Percentiles rank a stretch among this genome's conserved stretches.
These are phyloP conservation scores for Stellera chamaejasme DNA, from an alignment of 345 rosid genomes.

Conservation along the genomic window DNA sequence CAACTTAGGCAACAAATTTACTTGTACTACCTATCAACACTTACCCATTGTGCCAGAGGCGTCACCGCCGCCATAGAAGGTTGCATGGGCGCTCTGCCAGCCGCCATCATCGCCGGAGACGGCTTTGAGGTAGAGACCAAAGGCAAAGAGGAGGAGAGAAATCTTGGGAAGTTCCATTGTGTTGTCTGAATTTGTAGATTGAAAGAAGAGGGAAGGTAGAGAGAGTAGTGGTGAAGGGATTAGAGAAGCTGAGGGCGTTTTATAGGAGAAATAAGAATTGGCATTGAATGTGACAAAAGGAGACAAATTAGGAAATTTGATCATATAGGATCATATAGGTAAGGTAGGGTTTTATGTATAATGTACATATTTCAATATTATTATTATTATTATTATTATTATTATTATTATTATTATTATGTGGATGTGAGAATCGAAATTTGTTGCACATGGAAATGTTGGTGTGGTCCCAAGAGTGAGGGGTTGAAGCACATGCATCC, in stretches of 20 bases:
- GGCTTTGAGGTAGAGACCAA: slow-evolving; percentile 25
- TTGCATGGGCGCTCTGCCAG: slow-evolving; percentile 68
- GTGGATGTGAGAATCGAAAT: slow-evolving; percentile 21
- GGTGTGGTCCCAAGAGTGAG: not conserved
- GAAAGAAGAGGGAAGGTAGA: not conserved
- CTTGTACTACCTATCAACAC: slow-evolving; percentile 3
- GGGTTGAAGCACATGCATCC: too few species aligned
- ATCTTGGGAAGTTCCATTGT: slow-evolving; percentile 23
- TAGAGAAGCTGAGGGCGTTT: slow-evolving; percentile 6
- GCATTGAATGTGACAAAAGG: slow-evolving; percentile 10
- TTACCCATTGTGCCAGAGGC: slow-evolving; percentile 85
- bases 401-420: slow-evolving; percentile 13
- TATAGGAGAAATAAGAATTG: slow-evolving; percentile 11
- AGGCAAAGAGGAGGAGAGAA: slow-evolving; percentile 21
- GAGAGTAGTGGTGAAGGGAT: not conserved
- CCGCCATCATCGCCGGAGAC: slow-evolving; percentile 61
- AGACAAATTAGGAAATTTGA: slow-evolving; percentile 14
- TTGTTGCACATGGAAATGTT: slow-evolving; percentile 62
- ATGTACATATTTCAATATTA: too few species aligned
- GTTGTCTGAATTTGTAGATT: slow-evolving; percentile 3
- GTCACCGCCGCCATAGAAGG: slow-evolving; percentile 76
- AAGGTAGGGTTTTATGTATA: too few species aligned
- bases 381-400: too few species aligned
- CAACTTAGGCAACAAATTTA: too few species aligned
- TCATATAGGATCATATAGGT: too few species aligned